Evolutionary conservation across 2,329 filamentous ascomycete species (phyloP).

Genomic region (Pseudogymnoascus pannorum): DNA sequence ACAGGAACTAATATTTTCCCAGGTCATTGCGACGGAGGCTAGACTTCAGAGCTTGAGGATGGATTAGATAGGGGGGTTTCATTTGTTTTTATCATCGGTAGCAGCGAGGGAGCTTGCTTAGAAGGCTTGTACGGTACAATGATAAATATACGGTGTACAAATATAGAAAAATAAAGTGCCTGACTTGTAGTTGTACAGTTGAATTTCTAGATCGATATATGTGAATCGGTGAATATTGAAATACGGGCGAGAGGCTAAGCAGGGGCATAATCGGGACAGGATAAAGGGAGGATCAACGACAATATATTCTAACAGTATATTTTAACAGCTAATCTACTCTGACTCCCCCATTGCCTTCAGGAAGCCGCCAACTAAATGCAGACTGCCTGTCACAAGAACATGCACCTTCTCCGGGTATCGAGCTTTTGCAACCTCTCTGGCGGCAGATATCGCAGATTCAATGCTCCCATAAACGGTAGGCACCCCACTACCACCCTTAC

Average conservation of each 20-base stretch:
- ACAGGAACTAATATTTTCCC: slow-evolving; percentile 16
- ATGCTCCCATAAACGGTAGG: slow-evolving; percentile 36
- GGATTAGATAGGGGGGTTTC: slow-evolving; percentile 44
- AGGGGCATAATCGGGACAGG: neutral
- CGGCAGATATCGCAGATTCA: slow-evolving; percentile 46
- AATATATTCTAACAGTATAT: neutral
- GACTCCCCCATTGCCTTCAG: neutral
- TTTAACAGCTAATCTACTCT: neutral
- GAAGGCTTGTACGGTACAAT: slow-evolving; percentile 2
- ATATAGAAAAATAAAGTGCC: slow-evolving; percentile 6
- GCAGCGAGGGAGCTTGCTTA: slow-evolving; percentile 1
- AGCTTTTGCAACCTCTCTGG: slow-evolving; percentile 32
- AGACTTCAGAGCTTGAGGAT: slow-evolving; percentile 80
- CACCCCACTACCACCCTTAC: slow-evolving; percentile 29
- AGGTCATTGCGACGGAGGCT: slow-evolving; percentile 87
- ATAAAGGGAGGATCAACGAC: neutral
- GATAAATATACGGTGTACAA: slow-evolving; percentile 4
- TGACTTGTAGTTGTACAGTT: neutral
- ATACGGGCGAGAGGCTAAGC: neutral
- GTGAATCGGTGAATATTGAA: neutral
- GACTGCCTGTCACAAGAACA: slow-evolving; percentile 50
- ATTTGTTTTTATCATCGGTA: neutral
- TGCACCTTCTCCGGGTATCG: slow-evolving; percentile 20
- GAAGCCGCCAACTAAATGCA: slow-evolving; percentile 49
- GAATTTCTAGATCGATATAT: neutral